phyloP scores from a whole-genome alignment of 306 rosid genomes.

The Myrica gale region DNA sequence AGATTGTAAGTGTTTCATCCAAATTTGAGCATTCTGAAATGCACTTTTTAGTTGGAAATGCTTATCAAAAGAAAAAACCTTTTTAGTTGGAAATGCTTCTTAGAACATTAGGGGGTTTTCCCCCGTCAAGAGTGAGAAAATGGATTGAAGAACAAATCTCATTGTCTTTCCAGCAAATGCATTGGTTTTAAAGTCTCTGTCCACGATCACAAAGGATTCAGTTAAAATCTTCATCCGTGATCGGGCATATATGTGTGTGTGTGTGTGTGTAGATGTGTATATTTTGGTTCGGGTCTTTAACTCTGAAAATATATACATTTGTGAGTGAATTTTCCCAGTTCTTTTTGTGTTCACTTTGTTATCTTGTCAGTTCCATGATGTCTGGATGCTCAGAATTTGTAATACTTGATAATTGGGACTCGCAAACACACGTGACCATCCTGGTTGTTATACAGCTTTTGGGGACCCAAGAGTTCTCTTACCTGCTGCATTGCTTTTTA shows the following conservation, averaged over 20 bases:
- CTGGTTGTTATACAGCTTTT: neutral
- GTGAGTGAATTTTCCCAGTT: neutral
- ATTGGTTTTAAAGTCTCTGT: neutral
- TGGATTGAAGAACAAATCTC: neutral
- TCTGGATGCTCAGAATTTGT: neutral
- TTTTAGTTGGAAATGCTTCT: neutral
- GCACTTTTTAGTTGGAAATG: neutral
- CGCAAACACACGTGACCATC: neutral
- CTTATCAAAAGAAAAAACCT: too few relatives aligned
- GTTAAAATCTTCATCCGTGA: neutral
- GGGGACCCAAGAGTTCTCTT: conserved; percentile 3
- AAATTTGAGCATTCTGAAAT: conserved; percentile 1
- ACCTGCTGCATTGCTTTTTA: neutral
- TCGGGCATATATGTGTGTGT: neutral
- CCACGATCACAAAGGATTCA: neutral
- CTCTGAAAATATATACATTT: neutral
- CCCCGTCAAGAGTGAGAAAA: neutral
- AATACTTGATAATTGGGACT: neutral
- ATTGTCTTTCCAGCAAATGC: neutral
- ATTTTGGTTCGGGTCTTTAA: neutral
- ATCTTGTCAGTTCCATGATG: neutral
- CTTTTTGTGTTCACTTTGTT: neutral
- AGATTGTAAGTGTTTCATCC: neutral
- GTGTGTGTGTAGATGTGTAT: too few relatives aligned
- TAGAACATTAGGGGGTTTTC: neutral